phyloP scores from a whole-genome alignment of 1,284 basidiomycete genomes.

The Cryptococcus sp. region DNA sequence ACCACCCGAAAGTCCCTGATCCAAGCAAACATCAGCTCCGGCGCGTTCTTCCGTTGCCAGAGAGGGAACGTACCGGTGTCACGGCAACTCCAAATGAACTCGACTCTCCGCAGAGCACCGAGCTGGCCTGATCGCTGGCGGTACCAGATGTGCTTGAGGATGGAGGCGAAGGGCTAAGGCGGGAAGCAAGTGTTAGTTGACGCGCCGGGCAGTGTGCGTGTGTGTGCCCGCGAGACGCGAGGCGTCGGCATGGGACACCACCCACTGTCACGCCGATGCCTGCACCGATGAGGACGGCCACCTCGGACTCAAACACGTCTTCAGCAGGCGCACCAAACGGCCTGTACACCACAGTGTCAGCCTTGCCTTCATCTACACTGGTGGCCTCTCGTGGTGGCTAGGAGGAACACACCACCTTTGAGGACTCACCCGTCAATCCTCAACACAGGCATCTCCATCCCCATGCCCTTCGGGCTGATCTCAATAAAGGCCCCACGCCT shows the following conservation, averaged over 20 bases:
- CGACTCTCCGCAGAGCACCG: constrained; percentile 73
- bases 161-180: constrained; percentile 80
- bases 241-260: constrained; percentile 7
- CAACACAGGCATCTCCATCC: constrained; percentile 59
- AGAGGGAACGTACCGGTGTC: constrained; percentile 56
- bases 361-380: too few relatives aligned
- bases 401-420: too few relatives aligned
- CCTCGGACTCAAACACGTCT: constrained; percentile 79
- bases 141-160: constrained; percentile 91
- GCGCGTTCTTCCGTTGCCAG: not conserved
- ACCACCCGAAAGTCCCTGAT: constrained; percentile 80
- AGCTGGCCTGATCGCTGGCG: constrained; percentile 70
- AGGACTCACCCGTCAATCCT: constrained; percentile 65
- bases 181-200: constrained; percentile 17
- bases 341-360: constrained; percentile 6
- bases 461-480: constrained; percentile 55
- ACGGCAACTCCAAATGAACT: constrained; percentile 88
- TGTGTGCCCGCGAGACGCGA: too few relatives aligned
- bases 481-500: constrained; percentile 73
- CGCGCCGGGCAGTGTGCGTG: too few relatives aligned
- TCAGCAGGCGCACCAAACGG: constrained; percentile 85
- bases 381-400: too few relatives aligned
- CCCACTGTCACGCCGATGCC: constrained; percentile 64
- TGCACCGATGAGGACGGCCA: constrained; percentile 79
- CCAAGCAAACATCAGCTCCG: not conserved